Base-by-base conservation (phyloP, 805 yeast genomes). In the Barnettozyma siamensis region DNA sequence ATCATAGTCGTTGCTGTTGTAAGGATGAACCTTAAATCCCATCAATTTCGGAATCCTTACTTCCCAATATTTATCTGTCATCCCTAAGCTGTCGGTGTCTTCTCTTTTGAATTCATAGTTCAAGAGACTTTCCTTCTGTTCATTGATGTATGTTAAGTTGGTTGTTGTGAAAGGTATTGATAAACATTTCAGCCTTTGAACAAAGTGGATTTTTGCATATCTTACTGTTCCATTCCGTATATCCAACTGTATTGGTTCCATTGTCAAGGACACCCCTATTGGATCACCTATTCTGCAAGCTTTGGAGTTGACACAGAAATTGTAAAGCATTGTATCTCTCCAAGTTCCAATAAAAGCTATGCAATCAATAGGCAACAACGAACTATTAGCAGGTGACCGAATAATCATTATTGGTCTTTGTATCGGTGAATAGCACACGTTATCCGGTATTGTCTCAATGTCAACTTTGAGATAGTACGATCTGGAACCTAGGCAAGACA, bases 271-370 rank as follows among this genome's bases (percentile, higher is more conserved):
- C 5, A 53, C 7, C 2, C 35, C 39, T 18, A 53, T 27, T 1
- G 28, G 7, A 1, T 37, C 47, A 2, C 52, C 57, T 19, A 50
- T 21, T 8, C 35, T 38, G 21, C 47, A 44, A 5, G 44, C 40
- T 24, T 50, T 49, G 4, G 55, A 44, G 5, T 46, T 41, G 6
- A 54, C 17, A 7, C 47, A 35, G 10, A 52, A 18, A 6, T 35
- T 30, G 31, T 54, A 54, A 2, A 42, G 39, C 41, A 54, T 36
- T 12, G 45, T 11, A 1, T 41, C 49, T 16, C 41, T 40, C 58
- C 58, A 54, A 10, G 24, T 32, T 2, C 55, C 57, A 8, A 13
- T 15, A 3, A 51, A 35, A 2, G 34, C 16, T 10, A 45, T 24
- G 33, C 42, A 34, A n/a, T 42, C 57, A 18, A 42, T 38, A 7